phyloP scores from a whole-genome alignment of 768 basidiomycete species.

The Lentinula edodes region DNA sequence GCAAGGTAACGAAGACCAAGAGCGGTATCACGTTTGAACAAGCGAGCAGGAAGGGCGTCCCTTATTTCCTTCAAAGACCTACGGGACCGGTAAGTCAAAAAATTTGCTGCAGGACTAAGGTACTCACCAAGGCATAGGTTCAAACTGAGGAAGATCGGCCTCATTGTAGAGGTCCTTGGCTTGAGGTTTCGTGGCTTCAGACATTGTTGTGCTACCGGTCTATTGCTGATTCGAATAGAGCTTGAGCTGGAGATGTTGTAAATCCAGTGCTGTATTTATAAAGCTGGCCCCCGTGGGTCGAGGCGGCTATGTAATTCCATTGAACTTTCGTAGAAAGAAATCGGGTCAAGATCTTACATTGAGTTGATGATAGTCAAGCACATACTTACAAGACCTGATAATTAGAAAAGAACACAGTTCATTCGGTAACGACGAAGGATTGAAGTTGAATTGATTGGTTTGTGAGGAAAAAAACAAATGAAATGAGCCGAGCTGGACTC shows the following conservation, averaged over 20 bases:
- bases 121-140: constrained; percentile 42
- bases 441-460: background rate
- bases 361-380: background rate
- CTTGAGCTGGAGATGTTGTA: background rate
- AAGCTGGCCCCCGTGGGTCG: constrained; percentile 2
- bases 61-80: constrained; percentile 49
- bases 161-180: constrained; percentile 17
- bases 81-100: background rate
- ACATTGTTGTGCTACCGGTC: constrained; percentile 1
- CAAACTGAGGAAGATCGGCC: constrained; percentile 34
- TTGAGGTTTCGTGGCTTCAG: constrained; percentile 4
- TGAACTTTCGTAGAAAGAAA: background rate
- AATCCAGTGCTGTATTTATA: constrained; percentile 4
- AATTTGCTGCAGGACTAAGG: background rate
- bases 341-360: constrained; percentile 4
- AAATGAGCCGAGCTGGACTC: background rate
- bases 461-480: background rate
- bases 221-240: constrained; percentile 4
- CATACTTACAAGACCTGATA: background rate
- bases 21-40: constrained; percentile 37
- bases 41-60: constrained; percentile 39
- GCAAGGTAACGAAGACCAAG: constrained; percentile 36
- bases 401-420: background rate
- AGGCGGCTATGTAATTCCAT: constrained; percentile 1
- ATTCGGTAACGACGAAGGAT: background rate